Conservation (phyloP, 441 rosid species). For the Populus hybrid region DNA sequence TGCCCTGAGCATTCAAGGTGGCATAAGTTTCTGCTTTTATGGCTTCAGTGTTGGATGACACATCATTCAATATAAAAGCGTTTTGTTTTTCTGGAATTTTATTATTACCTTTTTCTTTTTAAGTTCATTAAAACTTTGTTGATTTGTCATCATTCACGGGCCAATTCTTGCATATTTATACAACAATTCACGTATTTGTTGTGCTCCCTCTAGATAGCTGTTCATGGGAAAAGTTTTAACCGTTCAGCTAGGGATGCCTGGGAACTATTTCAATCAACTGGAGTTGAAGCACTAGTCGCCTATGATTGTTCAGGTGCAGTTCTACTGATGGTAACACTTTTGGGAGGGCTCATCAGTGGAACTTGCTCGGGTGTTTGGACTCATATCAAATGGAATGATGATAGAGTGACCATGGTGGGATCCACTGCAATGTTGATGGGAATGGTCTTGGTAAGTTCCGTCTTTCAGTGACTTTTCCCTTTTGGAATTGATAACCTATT, state of each 20-base stretch:
- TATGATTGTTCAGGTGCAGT: constrained; percentile 97
- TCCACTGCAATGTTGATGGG: constrained; percentile 95
- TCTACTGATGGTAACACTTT: constrained; percentile 76
- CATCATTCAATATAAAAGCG: neutral
- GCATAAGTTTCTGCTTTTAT: constrained; percentile 3
- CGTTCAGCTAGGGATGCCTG: constrained; percentile 96
- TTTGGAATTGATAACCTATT: neutral
- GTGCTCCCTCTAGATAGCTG: constrained; percentile 59
- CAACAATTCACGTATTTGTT: constrained; percentile 3
- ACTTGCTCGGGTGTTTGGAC: constrained; percentile 87
- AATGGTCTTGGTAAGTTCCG: constrained; percentile 75
- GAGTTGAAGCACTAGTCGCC: constrained; percentile 95
- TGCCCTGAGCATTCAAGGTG: neutral
- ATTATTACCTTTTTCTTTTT: neutral
- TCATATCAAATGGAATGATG: constrained; percentile 56
- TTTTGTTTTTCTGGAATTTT: neutral
- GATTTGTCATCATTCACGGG: neutral
- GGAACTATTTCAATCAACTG: constrained; percentile 96
- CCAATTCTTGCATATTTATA: neutral
- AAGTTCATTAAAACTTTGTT: neutral
- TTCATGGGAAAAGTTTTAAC: constrained; percentile 88
- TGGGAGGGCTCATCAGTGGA: constrained; percentile 92
- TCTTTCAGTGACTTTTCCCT: constrained; percentile 6
- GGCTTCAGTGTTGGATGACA: neutral
- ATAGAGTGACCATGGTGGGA: constrained; percentile 73